Conservation (phyloP, 1,284 basidiomycete species). For the Pterula multifida region DNA sequence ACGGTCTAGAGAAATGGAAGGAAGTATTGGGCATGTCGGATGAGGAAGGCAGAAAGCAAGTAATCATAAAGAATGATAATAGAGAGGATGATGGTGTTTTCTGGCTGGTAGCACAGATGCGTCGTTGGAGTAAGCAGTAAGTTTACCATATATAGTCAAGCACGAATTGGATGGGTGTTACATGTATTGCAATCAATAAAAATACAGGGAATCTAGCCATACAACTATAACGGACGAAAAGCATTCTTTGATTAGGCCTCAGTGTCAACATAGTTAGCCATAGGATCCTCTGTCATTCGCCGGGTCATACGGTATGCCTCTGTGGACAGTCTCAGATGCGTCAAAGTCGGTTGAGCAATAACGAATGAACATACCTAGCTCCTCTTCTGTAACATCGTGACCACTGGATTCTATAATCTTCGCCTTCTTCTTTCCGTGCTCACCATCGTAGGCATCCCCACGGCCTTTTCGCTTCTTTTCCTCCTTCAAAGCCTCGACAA, state of each 20-base stretch:
- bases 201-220: neutral
- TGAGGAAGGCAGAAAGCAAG: constrained; percentile 32
- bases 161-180: no score
- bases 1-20: constrained; percentile 66
- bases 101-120: constrained; percentile 33
- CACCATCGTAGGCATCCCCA: constrained; percentile 46
- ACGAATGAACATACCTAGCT: constrained; percentile 57
- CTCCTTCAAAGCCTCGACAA: constrained; percentile 61
- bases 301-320: constrained; percentile 78
- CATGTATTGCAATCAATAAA: neutral
- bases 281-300: constrained; percentile 69
- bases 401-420: constrained; percentile 29
- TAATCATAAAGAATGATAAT: constrained; percentile 20
- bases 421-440: constrained; percentile 49
- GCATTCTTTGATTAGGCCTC: no score
- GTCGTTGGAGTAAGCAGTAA: constrained; percentile 32
- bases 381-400: constrained; percentile 83
- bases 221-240: neutral
- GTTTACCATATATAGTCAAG: no score
- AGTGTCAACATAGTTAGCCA: constrained; percentile 73
- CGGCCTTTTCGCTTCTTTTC: constrained; percentile 69
- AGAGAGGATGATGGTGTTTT: constrained; percentile 24
- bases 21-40: constrained; percentile 49
- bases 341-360: neutral
- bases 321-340: constrained; percentile 21